phyloP scores from a whole-genome alignment of 1,139 yeast genomes.

The Pichia cactophila region DNA sequence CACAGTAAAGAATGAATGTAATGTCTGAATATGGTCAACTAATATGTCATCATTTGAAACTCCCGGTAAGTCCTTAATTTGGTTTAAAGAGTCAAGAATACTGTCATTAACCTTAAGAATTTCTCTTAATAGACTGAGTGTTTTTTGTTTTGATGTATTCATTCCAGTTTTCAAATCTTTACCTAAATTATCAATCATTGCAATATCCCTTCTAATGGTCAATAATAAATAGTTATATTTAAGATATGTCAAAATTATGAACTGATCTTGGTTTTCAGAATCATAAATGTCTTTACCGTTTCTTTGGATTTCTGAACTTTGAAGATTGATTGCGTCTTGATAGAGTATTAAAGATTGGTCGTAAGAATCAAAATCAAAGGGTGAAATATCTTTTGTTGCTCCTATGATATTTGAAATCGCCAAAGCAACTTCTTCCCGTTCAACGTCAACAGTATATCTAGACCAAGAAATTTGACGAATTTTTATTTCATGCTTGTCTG shows the following conservation, averaged over 20 bases:
- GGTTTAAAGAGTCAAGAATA: conserved; percentile 42
- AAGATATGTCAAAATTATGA: conserved; percentile 67
- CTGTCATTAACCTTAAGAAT: conserved; percentile 42
- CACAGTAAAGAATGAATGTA: conserved; percentile 41
- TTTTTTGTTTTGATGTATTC: conserved; percentile 20
- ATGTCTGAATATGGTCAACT: conserved; percentile 41
- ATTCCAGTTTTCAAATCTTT: conserved; percentile 10
- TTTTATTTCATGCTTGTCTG: conserved; percentile 23
- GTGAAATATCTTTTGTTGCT: conserved; percentile 18
- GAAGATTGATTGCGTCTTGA: conserved; percentile 50
- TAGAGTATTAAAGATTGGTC: conserved; percentile 44
- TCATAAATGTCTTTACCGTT: conserved; percentile 37
- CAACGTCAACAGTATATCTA: conserved; percentile 57
- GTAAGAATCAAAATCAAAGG: conserved; percentile 31
- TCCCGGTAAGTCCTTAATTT: conserved; percentile 78
- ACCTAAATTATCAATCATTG: conserved; percentile 32
- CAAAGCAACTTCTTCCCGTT: conserved; percentile 67
- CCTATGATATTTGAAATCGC: conserved; percentile 38
- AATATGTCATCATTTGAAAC: conserved; percentile 78
- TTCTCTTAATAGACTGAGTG: conserved; percentile 38
- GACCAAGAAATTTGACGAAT: conserved; percentile 56
- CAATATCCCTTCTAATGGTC: conserved; percentile 63
- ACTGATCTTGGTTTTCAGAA: conserved; percentile 61
- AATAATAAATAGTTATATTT: conserved; percentile 60
- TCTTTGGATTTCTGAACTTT: conserved; percentile 42